phyloP scores from a whole-genome alignment of 2,329 filamentous ascomycete genomes.

The Neophaeococcomyces aloes region DNA sequence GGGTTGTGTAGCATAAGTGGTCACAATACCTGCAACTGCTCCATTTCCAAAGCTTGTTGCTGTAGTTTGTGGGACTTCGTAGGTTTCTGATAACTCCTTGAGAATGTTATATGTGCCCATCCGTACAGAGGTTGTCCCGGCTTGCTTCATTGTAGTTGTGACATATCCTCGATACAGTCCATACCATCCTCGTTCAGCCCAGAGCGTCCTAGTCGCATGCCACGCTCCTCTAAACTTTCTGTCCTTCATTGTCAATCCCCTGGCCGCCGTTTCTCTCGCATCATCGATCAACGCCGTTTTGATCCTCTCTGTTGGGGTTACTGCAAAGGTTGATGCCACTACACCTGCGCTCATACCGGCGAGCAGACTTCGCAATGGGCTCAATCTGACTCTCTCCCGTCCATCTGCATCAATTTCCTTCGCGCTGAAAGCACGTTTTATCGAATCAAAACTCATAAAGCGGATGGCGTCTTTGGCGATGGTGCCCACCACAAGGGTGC shows the following conservation, averaged over 20 bases:
- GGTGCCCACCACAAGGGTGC: constrained; percentile 49
- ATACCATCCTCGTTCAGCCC: constrained; percentile 40
- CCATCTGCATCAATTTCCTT: constrained; percentile 36
- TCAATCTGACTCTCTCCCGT: constrained; percentile 45
- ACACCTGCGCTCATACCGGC: constrained; percentile 56
- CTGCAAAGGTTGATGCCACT: constrained; percentile 51
- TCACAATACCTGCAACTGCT: constrained; percentile 45
- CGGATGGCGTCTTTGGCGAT: constrained; percentile 56
- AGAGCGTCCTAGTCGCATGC: constrained; percentile 42
- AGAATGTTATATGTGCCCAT: constrained; percentile 55
- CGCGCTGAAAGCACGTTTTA: constrained; percentile 44
- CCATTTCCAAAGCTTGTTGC: constrained; percentile 52
- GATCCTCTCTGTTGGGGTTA: constrained; percentile 58
- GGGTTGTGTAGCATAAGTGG: constrained; percentile 35
- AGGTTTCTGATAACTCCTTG: constrained; percentile 46
- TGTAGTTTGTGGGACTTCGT: constrained; percentile 41
- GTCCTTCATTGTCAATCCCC: constrained; percentile 16
- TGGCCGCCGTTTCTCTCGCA: constrained; percentile 31
- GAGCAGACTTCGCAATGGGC: constrained; percentile 46
- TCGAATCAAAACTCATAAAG: constrained; percentile 56
- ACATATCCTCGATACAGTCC: constrained; percentile 50
- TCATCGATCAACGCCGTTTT: constrained; percentile 60
- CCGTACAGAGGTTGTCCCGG: constrained; percentile 50
- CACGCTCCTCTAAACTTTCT: constrained; percentile 40
- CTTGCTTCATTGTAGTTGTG: constrained; percentile 53